Conservation (phyloP, 2,329 filamentous ascomycete species). For the Fusarium pseudograminearum region DNA sequence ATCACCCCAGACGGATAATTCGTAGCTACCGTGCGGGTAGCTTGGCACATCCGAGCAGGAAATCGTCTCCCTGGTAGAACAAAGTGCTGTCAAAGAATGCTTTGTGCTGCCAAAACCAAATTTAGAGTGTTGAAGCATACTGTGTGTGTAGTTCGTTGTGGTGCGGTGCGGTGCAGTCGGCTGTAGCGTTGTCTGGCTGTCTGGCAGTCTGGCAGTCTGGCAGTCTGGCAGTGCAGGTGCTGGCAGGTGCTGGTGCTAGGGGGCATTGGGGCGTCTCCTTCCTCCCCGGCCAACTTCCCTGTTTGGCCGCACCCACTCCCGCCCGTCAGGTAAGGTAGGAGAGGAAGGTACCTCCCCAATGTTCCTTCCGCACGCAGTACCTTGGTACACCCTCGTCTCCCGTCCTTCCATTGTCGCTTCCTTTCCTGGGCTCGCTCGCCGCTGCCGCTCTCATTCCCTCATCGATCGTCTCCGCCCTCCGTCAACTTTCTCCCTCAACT, state of each 20-base stretch:
- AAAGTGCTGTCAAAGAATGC: conserved; percentile 18
- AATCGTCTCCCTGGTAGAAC: conserved; percentile 28
- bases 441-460: conserved; percentile 48
- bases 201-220: conserved; percentile 25
- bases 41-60: conserved; percentile 39
- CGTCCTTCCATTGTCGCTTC: conserved; percentile 34
- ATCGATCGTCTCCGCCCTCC: conserved; percentile 51
- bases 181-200: conserved; percentile 13
- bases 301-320: conserved; percentile 48
- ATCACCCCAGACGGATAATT: conserved; percentile 27
- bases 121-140: conserved; percentile 30
- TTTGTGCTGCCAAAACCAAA: conserved; percentile 21
- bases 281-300: conserved; percentile 44
- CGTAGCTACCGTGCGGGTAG: conserved; percentile 42
- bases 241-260: conserved; percentile 3
- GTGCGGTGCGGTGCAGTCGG: conserved; percentile 20
- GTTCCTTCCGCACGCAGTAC: conserved; percentile 40
- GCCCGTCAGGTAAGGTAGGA: conserved; percentile 40
- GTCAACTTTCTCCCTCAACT: conserved; percentile 50
- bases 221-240: conserved; percentile 28
- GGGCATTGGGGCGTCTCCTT: conserved; percentile 29
- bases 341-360: conserved; percentile 24
- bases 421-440: conserved; percentile 44
- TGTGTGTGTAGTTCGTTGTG: conserved; percentile 28
- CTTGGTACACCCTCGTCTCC: conserved; percentile 47